Evolutionary conservation across 305 asterid genomes (phyloP).

Genomic region (Stenogyne calaminthoides): DNA sequence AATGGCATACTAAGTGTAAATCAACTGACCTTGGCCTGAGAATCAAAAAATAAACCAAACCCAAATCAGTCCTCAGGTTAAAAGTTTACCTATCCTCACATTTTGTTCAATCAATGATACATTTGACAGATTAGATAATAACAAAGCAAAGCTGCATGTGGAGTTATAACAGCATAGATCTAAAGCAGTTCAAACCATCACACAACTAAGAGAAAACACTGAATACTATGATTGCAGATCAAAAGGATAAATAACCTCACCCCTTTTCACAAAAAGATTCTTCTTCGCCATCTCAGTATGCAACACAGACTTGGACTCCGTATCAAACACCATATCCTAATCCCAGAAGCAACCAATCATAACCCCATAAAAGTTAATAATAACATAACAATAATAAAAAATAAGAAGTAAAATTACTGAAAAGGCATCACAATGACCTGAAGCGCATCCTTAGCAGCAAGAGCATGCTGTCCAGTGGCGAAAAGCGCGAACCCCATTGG

Average conservation of each 20-base stretch:
- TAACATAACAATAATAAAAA: neutral
- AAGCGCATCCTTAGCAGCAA: constrained; percentile 94
- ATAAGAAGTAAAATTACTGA: neutral
- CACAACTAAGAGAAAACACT: neutral
- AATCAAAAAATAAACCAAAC: neutral
- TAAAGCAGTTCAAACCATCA: neutral
- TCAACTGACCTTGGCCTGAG: neutral
- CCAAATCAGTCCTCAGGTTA: neutral
- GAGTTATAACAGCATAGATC: neutral
- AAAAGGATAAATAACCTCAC: constrained; percentile 40
- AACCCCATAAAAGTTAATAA: neutral
- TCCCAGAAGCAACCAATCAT: constrained; percentile 6
- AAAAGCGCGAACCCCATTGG: constrained; percentile 72
- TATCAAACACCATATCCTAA: constrained; percentile 91
- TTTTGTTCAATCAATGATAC: neutral
- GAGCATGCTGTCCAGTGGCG: constrained; percentile 68
- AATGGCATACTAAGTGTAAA: neutral
- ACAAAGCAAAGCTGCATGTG: neutral
- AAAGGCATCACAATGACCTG: constrained; percentile 41
- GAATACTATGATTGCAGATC: neutral
- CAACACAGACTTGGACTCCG: constrained; percentile 80
- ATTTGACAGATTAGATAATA: neutral
- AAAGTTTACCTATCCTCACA: neutral
- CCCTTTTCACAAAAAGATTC: constrained; percentile 97
- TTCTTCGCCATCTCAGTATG: constrained; percentile 99